These are phyloP conservation scores for Phytophthora megakarya DNA, from an alignment of 352 stramenopile genomes.

Conservation along the genomic window DNA sequence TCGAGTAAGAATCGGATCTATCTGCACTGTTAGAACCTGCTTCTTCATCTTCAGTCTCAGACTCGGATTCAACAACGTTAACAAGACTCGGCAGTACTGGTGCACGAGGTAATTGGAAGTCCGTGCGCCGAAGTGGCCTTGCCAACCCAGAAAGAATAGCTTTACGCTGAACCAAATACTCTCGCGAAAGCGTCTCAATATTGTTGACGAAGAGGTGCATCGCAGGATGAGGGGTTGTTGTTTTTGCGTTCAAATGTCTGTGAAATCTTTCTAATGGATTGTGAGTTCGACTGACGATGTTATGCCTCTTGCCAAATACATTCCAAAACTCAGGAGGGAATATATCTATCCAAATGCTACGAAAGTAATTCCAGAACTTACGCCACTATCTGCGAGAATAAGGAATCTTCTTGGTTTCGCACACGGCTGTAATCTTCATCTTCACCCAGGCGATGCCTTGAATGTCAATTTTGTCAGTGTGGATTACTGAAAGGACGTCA, in stretches of 20 bases:
- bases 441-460: slow-evolving; percentile 10
- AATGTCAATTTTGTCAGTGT: neutral
- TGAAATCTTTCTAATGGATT: slow-evolving; percentile 8
- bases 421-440: neutral
- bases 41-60: too few species aligned
- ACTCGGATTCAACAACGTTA: too few species aligned
- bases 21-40: too few species aligned
- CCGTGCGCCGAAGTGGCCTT: neutral
- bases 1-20: too few species aligned
- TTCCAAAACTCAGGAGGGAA: slow-evolving; percentile 6
- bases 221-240: neutral
- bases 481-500: slow-evolving; percentile 4
- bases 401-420: neutral
- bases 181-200: neutral
- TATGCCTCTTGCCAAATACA: neutral
- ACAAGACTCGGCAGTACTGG: neutral
- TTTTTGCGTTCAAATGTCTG: slow-evolving; percentile 3
- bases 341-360: neutral
- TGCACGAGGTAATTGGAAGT: neutral
- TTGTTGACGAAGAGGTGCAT: neutral
- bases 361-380: slow-evolving; percentile 5
- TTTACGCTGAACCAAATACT: neutral
- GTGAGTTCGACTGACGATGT: slow-evolving; percentile 4
- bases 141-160: neutral
- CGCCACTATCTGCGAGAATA: neutral